These are phyloP conservation scores for Chlorokybus atmophyticus DNA, from an alignment of 139 green algal species.

Conservation along the genomic window DNA sequence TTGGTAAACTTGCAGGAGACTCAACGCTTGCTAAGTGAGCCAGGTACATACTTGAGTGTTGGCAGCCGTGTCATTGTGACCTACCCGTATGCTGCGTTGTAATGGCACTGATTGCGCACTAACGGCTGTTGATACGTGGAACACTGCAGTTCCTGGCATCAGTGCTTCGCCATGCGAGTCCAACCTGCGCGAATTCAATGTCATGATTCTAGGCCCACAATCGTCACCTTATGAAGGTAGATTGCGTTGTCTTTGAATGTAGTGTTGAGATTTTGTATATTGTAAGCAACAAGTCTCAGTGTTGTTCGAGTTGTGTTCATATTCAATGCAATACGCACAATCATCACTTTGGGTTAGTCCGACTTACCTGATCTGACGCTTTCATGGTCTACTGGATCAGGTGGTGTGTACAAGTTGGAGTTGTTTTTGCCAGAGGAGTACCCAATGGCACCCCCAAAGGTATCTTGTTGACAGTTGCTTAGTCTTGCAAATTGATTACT, in stretches of 20 bases:
- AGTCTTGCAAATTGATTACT: too few species aligned
- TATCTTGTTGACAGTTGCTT: too few species aligned
- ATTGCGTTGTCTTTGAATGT: not conserved
- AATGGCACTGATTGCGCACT: too few species aligned
- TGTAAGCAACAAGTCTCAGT: not conserved
- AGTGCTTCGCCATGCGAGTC: constrained; percentile 84
- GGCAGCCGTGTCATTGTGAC: too few species aligned
- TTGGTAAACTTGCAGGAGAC: too few species aligned
- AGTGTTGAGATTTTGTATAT: not conserved
- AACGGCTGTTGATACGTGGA: too few species aligned
- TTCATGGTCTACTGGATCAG: constrained; percentile 30
- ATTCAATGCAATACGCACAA: too few species aligned
- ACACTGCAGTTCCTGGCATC: constrained; percentile 89
- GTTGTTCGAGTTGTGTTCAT: too few species aligned
- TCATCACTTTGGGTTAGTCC: not conserved
- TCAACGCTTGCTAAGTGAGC: too few species aligned
- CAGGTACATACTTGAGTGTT: too few species aligned
- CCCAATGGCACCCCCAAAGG: constrained; percentile 95
- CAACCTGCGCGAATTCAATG: constrained; percentile 96
- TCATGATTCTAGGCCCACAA: constrained; percentile 85
- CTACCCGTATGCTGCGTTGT: too few species aligned
- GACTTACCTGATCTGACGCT: not conserved
- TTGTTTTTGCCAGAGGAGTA: constrained; percentile 98
- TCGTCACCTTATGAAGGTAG: constrained; percentile 86
- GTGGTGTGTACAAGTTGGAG: constrained; percentile 92